phyloP scores from a whole-genome alignment of 1,284 basidiomycete species.

The Boletus mariae region DNA sequence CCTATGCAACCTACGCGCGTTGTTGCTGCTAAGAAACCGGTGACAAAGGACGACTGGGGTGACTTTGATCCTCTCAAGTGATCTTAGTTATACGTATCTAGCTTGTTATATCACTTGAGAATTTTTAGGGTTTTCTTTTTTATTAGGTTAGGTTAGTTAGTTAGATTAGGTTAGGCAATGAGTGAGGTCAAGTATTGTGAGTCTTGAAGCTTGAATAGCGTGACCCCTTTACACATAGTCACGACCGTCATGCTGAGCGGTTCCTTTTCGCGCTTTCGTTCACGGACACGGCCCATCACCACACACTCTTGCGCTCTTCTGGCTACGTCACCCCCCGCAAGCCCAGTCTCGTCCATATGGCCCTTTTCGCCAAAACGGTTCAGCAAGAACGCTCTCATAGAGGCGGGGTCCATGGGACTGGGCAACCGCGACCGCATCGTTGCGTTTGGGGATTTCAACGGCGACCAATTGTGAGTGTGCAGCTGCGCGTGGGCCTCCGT shows the following conservation, averaged over 20 bases:
- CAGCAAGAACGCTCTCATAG: constrained; percentile 79
- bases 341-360: constrained; percentile 51
- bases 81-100: constrained; percentile 10
- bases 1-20: constrained; percentile 52
- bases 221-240: too few species aligned
- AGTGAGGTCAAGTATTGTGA: too few species aligned
- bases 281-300: neutral
- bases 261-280: neutral
- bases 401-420: constrained; percentile 80
- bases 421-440: constrained; percentile 68
- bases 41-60: constrained; percentile 63
- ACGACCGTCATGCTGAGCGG: constrained; percentile 12
- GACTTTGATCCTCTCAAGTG: constrained; percentile 68
- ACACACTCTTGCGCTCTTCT: constrained; percentile 10
- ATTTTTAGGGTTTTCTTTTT: too few species aligned
- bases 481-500: neutral
- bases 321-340: constrained; percentile 14
- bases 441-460: constrained; percentile 93
- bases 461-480: constrained; percentile 81
- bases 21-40: constrained; percentile 42
- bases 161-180: too few species aligned
- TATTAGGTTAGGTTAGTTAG: too few species aligned
- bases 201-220: too few species aligned
- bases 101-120: neutral
- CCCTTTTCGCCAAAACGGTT: constrained; percentile 84